Base-by-base conservation (phyloP, 257 asterid genomes). In the Salvia miltiorrhiza region DNA sequence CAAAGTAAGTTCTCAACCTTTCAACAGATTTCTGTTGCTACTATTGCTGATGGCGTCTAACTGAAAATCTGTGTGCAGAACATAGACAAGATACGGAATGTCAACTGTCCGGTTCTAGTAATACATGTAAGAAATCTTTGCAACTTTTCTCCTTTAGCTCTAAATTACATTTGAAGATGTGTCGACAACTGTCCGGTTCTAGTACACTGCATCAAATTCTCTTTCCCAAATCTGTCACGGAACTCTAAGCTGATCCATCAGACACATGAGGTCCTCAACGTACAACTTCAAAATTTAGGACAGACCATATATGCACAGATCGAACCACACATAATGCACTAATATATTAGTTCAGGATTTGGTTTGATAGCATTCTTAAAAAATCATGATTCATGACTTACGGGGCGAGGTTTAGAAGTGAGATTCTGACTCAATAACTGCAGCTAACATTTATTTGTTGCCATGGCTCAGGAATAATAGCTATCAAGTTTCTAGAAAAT, bases 21-120 rank as follows among this genome's bases (percentile, higher is more conserved):
- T 9, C 1, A 23, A 49, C 55, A 26, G 43, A 43, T 64, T 33
- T 72, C 56, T 19, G 19, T 17, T 63, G 64, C 55, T 62, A 37
- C 66, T 37, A 10, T 60, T 47, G 39, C 33, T 33, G 47, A 28
- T 76, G 68, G 32, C 60, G 23, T 44, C 71, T 79, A 59, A 67
- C 72, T 71, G 52, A 44, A 35, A 39, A 26, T 76, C 17, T 59
- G 43, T 68, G 40, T 83, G 54, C 96, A 94, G 99, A 94, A 94
- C 73, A 86, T 94, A 67, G 99, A 91, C 87, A 91, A 89, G 72
- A 92, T 94, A 76, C 82, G 83, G 85, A 75, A 84, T 60, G 99
- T 91, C 78, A 77, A 74, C 87, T 94, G 98, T 87, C 97, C 97
- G 0, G 92, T 94, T 81, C 71, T 94, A 54, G 98, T 94, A 73